phyloP scores from a whole-genome alignment of 345 rosid species.

The Eucalyptus shirleyi region DNA sequence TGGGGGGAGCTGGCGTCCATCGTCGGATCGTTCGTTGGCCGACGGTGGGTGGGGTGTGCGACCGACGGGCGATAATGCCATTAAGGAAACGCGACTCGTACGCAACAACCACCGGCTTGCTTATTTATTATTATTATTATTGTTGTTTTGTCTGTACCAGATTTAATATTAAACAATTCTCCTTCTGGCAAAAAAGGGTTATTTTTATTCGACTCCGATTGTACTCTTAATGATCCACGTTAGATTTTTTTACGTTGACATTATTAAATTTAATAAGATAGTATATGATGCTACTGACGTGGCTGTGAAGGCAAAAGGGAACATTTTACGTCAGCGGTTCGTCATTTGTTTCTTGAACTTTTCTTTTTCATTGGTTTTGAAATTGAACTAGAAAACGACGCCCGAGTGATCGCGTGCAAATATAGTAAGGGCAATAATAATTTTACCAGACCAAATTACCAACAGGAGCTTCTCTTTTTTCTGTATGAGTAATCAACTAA shows the following conservation, averaged over 20 bases:
- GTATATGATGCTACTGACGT: background rate
- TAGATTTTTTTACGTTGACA: too few species aligned
- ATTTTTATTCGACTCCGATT: background rate
- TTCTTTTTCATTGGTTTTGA: background rate
- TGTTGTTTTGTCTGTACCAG: too few species aligned
- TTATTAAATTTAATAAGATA: background rate
- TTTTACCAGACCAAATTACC: background rate
- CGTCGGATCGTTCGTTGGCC: too few species aligned
- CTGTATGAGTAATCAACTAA: background rate
- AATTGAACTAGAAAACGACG: background rate
- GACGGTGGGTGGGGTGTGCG: background rate
- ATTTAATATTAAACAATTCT: too few species aligned
- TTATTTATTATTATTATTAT: too few species aligned
- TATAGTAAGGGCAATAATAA: background rate
- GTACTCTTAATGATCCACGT: background rate
- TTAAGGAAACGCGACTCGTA: background rate
- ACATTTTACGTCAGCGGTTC: background rate
- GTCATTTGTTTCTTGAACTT: background rate
- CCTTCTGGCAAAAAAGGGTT: background rate
- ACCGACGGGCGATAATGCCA: background rate
- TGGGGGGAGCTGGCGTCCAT: background rate
- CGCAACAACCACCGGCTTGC: background rate
- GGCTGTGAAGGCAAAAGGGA: background rate
- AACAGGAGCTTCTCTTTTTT: background rate
- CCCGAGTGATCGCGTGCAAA: background rate